Percentiles rank a stretch among this genome's conserved stretches.
These are phyloP conservation scores for Pseudomonodictys pantanalensis DNA, from an alignment of 495 filamentous ascomycete genomes.

Conservation along the genomic window DNA sequence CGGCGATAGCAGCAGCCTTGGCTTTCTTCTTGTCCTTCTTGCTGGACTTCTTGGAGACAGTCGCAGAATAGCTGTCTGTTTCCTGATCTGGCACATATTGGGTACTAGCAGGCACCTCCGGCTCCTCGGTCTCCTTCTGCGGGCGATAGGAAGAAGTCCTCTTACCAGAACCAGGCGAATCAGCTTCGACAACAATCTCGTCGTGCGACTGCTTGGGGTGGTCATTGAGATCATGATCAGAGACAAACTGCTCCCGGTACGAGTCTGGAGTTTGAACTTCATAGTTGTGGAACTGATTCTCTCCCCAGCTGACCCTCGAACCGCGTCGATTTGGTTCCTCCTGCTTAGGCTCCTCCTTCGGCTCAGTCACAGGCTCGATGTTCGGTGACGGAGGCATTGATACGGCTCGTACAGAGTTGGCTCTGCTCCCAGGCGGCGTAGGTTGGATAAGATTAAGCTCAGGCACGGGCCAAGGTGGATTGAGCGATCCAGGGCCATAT, in stretches of 20 bases:
- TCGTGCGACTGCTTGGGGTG: slow-evolving; percentile 10
- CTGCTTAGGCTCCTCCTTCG: slow-evolving; percentile 15
- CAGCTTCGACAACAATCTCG: slow-evolving; percentile 29
- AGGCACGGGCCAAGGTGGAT: slow-evolving; percentile 16
- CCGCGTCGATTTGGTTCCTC: slow-evolving; percentile 3
- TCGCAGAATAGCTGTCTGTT: background rate
- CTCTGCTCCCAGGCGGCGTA: slow-evolving; percentile 37
- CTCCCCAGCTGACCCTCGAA: slow-evolving; percentile 43
- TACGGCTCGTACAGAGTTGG: slow-evolving; percentile 20
- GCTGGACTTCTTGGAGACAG: slow-evolving; percentile 14
- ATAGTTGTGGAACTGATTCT: slow-evolving; percentile 40
- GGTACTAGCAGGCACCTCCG: slow-evolving; percentile 19
- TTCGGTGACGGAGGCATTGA: slow-evolving; percentile 29
- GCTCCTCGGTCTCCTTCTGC: slow-evolving; percentile 19
- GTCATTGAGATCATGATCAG: slow-evolving; percentile 22
- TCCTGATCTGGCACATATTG: slow-evolving; percentile 24
- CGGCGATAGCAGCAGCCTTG: slow-evolving; percentile 5
- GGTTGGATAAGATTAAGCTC: slow-evolving; percentile 40
- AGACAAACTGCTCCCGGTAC: slow-evolving; percentile 32
- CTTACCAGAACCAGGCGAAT: slow-evolving; percentile 25
- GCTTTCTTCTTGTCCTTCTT: slow-evolving; percentile 35
- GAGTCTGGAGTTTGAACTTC: slow-evolving; percentile 40
- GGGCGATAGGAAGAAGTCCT: slow-evolving; percentile 11
- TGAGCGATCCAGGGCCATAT: slow-evolving; percentile 6
- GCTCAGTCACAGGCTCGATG: slow-evolving; percentile 17